A percentile compares a stretch with the other conserved stretches of the same genome.
Conservation (phyloP, 352 stramenopile species). For the Globisporangium solare region DNA sequence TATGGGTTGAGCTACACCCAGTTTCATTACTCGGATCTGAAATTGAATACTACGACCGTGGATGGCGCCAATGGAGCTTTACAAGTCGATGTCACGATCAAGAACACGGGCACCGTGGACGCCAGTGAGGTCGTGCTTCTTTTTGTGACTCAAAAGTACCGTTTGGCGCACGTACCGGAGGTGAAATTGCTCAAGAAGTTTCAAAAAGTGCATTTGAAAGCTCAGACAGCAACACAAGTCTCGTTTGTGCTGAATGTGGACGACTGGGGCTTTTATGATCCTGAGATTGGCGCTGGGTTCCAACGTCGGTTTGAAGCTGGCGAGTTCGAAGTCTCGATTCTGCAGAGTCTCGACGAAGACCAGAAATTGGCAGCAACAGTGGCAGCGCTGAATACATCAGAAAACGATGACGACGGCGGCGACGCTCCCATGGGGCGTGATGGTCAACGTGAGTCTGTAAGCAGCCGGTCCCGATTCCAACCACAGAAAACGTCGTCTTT, state of each 20-base stretch:
- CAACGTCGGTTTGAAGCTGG: constrained; percentile 28
- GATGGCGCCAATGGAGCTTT: constrained; percentile 21
- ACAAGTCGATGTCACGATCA: constrained; percentile 49
- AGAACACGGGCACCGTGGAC: constrained; percentile 40
- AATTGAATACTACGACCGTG: constrained; percentile 31
- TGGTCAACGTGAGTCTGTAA: background rate
- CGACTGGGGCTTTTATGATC: constrained; percentile 56
- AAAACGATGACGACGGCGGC: background rate
- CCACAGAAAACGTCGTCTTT: constrained; percentile 7
- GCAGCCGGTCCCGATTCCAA: background rate
- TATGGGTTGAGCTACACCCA: constrained; percentile 62
- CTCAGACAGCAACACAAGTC: constrained; percentile 26
- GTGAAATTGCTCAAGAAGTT: constrained; percentile 78
- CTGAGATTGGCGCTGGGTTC: constrained; percentile 43
- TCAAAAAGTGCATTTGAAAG: constrained; percentile 45
- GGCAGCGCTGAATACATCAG: background rate
- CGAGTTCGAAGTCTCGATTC: constrained; percentile 50
- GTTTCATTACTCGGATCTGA: constrained; percentile 58
- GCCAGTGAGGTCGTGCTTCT: constrained; percentile 73
- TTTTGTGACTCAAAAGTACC: constrained; percentile 55
- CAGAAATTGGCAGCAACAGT: background rate
- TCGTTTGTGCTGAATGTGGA: constrained; percentile 33
- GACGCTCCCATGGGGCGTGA: constrained; percentile 1
- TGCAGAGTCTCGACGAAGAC: constrained; percentile 17
- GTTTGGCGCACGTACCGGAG: constrained; percentile 49